Conservation (phyloP, 108 stramenopile species). For the Skeletonema costatum region DNA sequence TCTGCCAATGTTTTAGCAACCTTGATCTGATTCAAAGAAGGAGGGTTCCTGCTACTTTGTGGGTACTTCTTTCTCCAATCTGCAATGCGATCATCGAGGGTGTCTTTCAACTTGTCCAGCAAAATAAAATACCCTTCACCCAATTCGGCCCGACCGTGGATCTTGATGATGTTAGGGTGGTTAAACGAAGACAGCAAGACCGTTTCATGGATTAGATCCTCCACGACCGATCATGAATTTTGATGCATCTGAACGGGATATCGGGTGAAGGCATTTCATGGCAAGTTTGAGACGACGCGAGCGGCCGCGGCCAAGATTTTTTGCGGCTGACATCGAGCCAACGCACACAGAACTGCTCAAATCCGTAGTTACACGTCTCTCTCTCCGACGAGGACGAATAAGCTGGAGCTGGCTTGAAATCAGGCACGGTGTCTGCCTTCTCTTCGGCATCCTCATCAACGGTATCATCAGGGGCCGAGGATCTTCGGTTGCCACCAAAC, state of each 20-base stretch:
- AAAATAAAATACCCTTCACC: constrained; percentile 5
- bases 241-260: constrained; percentile 18
- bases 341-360: neutral
- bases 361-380: neutral
- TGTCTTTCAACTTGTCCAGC: neutral
- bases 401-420: neutral
- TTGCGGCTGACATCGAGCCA: neutral
- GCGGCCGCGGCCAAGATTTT: neutral
- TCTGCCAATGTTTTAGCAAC: neutral
- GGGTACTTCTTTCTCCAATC: neutral
- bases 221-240: constrained; percentile 41
- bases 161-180: constrained; percentile 42
- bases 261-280: constrained; percentile 38
- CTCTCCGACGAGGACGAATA: neutral
- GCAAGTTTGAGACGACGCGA: constrained; percentile 6
- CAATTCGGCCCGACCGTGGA: constrained; percentile 20
- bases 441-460: neutral
- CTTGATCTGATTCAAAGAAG: constrained; percentile 6
- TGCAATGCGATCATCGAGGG: neutral
- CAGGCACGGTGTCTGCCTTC: neutral
- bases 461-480: neutral
- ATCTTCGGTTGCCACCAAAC: neutral
- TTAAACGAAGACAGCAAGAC: constrained; percentile 28
- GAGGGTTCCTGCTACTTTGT: neutral
- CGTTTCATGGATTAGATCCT: constrained; percentile 40